Base-by-base conservation (phyloP, 208 protist species). In the Acanthamoeba castellanii region DNA sequence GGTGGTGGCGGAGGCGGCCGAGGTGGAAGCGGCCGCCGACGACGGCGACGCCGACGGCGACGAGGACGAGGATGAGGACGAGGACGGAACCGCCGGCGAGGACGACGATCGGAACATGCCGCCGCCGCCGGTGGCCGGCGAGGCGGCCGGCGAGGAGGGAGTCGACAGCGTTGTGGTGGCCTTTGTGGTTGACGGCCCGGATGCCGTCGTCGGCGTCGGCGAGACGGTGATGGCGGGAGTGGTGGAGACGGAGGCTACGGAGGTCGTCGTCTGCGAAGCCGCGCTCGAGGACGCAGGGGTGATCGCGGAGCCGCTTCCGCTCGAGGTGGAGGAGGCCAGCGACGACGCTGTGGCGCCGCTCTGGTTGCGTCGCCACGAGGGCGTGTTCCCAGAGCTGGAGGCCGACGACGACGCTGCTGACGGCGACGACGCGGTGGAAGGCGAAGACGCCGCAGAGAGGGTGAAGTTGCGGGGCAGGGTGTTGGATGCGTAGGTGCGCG, bases 401-500 rank as follows among this genome's bases (percentile, higher is more conserved):
- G 5, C 32, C 32, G 30, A 45, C 70, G 70, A 0, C 16, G 70
- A 78, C 13, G 84, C 0, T 0, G n/a, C 11, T n/a, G 81, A 50
- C 50, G 81, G 18, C 13, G 81, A n/a, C 50, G 81, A 88, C 47
- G 37, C 4, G 30, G 14, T 18, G 0, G 78, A 87, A 14, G 78
- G 3, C 11, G 78, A 14, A 52, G 81, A 32, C 9, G 81, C 47
- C 5, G 81, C 8, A 22, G 85, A 74, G 11, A 74, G 55, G 27
- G 59, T 92, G 45, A 74, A 92, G 32, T 76, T 92, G 9, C 64
- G 30, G 16, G 85, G 64, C 13, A 66, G 34, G 4, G 85, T 76
- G 32, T 74, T 92, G 59, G 85, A 85, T 6, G 78, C 78, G n/a
- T 37, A 85, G 78, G 14, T 85, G 7, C 78, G 78, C 37, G 78